Conservation (phyloP, 2,329 filamentous ascomycete species). For the Fusarium incarnatum region DNA sequence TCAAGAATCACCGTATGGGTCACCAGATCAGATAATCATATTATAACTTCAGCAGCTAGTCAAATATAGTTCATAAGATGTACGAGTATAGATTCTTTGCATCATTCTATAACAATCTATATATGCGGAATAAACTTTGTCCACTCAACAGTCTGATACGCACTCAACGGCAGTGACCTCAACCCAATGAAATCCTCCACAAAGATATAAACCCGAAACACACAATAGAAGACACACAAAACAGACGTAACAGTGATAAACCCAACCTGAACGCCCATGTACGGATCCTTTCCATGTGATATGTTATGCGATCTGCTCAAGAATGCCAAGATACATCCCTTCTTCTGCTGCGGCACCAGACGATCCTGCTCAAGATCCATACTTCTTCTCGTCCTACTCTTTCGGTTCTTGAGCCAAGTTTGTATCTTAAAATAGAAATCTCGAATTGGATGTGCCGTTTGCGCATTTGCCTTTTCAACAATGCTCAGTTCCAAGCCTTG, state of each 20-base stretch:
- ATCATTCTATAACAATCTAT: conserved; percentile 3
- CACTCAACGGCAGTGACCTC: conserved; percentile 7
- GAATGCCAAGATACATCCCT: neutral
- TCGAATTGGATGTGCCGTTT: neutral
- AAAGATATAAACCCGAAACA: conserved; percentile 5
- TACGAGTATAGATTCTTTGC: neutral
- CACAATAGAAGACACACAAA: neutral
- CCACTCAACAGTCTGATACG: conserved; percentile 17
- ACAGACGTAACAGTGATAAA: conserved; percentile 8
- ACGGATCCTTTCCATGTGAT: conserved; percentile 1
- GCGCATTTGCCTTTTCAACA: neutral
- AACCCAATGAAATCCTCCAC: conserved; percentile 14
- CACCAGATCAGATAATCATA: too few relatives aligned
- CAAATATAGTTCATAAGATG: too few relatives aligned
- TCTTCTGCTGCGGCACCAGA: neutral
- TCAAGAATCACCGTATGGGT: too few relatives aligned
- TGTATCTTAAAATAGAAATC: neutral
- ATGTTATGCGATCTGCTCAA: conserved; percentile 13
- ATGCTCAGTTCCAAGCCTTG: neutral
- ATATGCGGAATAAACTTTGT: conserved; percentile 18
- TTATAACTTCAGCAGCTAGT: too few relatives aligned
- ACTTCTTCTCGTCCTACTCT: accelerated
- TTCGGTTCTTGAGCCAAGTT: neutral
- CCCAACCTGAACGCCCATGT: conserved; percentile 1
- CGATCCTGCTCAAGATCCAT: neutral